A percentile compares a stretch with the other conserved stretches of the same genome.
Evolutionary conservation across 169 alveolate species (phyloP).

Genomic region (Cryptosporidium bovis): DNA sequence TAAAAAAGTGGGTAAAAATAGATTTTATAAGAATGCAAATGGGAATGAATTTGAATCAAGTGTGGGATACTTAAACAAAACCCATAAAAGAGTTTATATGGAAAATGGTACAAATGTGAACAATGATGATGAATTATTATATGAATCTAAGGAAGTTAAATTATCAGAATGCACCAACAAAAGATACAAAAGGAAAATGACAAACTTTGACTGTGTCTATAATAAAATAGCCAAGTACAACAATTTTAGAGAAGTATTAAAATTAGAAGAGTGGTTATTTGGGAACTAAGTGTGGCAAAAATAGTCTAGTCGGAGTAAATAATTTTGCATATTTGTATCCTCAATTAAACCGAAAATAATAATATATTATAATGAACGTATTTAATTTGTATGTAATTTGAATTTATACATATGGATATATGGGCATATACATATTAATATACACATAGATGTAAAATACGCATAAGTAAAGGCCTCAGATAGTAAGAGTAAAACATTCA

Average conservation of each 20-base stretch:
- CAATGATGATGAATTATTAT: neutral
- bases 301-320: neutral
- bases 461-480: neutral
- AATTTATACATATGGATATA: too few relatives aligned
- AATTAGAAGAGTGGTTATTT: conserved; percentile 46
- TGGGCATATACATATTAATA: neutral
- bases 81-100: conserved; percentile 35
- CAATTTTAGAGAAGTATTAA: neutral
- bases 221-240: neutral
- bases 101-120: neutral
- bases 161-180: neutral
- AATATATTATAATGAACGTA: too few relatives aligned
- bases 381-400: too few relatives aligned
- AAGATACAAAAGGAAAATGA: conserved; percentile 4
- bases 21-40: neutral
- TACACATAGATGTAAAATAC: neutral
- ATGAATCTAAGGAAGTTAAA: conserved; percentile 21
- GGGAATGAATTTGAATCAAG: conserved; percentile 9
- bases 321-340: neutral
- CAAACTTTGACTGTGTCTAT: neutral
- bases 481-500: too few relatives aligned
- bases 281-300: conserved; percentile 36
- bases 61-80: conserved; percentile 55
- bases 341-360: too few relatives aligned
- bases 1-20: too few relatives aligned